Evolutionary conservation across 805 yeast species (phyloP).

Genomic region (Teunomyces lycoperdinae): DNA sequence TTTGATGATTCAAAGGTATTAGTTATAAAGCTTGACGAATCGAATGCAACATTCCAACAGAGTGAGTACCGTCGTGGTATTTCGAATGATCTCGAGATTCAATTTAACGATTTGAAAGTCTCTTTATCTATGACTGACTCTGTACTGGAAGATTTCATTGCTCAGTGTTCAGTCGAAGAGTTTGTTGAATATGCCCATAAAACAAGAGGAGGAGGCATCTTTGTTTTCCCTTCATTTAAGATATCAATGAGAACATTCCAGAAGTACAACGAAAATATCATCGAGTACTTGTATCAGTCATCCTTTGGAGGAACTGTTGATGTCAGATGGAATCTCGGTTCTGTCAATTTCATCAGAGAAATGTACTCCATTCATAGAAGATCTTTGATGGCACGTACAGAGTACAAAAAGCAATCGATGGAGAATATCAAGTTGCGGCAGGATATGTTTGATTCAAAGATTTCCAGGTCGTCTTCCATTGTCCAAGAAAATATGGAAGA

Average conservation of each 20-base stretch:
- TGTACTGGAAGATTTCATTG: conserved; percentile 48
- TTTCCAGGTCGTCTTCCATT: conserved; percentile 7
- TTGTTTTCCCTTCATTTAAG: conserved; percentile 72
- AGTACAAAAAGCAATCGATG: conserved; percentile 29
- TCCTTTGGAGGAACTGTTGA: conserved; percentile 88
- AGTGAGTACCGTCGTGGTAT: conserved; percentile 42
- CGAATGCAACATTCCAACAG: conserved; percentile 53
- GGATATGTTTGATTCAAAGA: conserved; percentile 9
- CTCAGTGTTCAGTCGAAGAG: conserved; percentile 46
- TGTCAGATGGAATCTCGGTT: conserved; percentile 90
- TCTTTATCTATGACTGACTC: conserved; percentile 62
- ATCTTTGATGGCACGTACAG: conserved; percentile 61
- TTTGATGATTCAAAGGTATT: conserved; percentile 75
- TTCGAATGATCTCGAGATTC: conserved; percentile 58
- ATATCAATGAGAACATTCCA: conserved; percentile 79
- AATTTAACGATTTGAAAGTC: conserved; percentile 60
- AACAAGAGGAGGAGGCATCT: conserved; percentile 77
- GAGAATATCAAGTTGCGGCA: conserved; percentile 36
- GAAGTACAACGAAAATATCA: conserved; percentile 43
- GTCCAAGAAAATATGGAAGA: conserved; percentile 14
- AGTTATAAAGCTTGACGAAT: conserved; percentile 54
- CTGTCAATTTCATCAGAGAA: conserved; percentile 83
- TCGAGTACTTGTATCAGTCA: conserved; percentile 68
- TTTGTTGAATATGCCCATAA: conserved; percentile 54
- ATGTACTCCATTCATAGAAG: conserved; percentile 87